phyloP scores from a whole-genome alignment of 2,329 filamentous ascomycete genomes.

The Apiospora rasikravindrae region DNA sequence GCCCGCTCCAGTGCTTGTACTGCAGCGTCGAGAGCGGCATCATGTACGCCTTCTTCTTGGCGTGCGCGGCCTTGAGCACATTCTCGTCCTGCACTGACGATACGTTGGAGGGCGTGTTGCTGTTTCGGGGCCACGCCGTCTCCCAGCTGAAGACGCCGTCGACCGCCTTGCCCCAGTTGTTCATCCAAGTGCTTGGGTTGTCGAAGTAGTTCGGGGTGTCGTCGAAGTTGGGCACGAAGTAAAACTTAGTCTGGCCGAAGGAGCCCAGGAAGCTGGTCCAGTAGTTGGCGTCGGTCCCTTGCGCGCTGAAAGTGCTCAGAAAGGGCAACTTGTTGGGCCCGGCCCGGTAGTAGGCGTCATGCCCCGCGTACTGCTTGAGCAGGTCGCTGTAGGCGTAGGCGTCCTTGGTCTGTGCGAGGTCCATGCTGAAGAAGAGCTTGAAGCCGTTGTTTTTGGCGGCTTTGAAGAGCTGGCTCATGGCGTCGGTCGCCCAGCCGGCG shows the following conservation, averaged over 20 bases:
- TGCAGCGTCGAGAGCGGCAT: conserved; percentile 40
- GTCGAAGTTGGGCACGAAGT: conserved; percentile 42
- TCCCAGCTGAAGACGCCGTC: conserved; percentile 47
- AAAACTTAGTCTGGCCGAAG: conserved; percentile 33
- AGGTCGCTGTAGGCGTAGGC: conserved; percentile 33
- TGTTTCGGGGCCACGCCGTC: conserved; percentile 40
- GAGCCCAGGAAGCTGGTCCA: conserved; percentile 36
- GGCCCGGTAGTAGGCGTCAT: conserved; percentile 37
- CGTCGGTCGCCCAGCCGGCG: conserved; percentile 32
- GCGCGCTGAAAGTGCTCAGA: conserved; percentile 38
- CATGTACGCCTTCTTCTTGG: conserved; percentile 41
- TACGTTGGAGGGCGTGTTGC: conserved; percentile 34
- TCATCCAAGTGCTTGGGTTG: conserved; percentile 33
- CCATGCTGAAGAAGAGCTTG: conserved; percentile 45
- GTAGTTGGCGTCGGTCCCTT: conserved; percentile 30
- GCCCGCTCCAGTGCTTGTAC: conserved; percentile 38
- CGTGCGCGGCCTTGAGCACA: conserved; percentile 30
- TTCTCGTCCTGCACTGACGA: conserved; percentile 32
- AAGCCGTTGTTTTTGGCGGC: conserved; percentile 36
- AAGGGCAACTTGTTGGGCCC: conserved; percentile 36
- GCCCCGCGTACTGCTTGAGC: conserved; percentile 32
- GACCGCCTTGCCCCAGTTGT: conserved; percentile 37
- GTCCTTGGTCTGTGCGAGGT: conserved; percentile 35
- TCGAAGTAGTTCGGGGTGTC: conserved; percentile 39
- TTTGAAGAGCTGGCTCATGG: conserved; percentile 39